Percentiles rank a stretch among this genome's conserved stretches.
These are phyloP conservation scores for Backusella parvicylindrica DNA, from an alignment of 192 early-diverging fungal genomes.

Conservation along the genomic window DNA sequence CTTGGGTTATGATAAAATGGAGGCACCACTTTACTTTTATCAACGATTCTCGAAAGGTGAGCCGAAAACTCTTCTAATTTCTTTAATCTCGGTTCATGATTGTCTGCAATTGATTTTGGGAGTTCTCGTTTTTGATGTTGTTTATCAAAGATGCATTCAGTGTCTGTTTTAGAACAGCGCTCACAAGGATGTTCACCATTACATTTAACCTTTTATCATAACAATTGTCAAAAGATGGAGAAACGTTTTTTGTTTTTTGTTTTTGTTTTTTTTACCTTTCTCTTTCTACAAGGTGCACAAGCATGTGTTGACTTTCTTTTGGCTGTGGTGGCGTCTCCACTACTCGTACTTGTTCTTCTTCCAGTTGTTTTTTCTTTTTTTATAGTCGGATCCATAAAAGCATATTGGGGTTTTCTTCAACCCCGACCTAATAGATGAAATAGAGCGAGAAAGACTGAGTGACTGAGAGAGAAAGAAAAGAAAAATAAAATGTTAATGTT, in stretches of 20 bases:
- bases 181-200: conserved; percentile 19
- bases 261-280: conserved; percentile 9
- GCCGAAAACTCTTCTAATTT: not conserved
- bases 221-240: not conserved
- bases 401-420: not conserved
- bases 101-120: not conserved
- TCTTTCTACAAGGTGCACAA: conserved; percentile 20
- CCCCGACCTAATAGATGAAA: not conserved
- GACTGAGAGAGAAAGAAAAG: not conserved
- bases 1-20: not conserved
- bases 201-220: conserved; percentile 17
- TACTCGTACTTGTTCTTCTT: not conserved
- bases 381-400: not conserved
- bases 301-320: conserved; percentile 15
- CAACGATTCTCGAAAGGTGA: not conserved
- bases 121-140: not conserved
- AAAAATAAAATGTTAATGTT: not conserved
- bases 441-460: too few relatives aligned
- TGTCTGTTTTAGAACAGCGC: conserved; percentile 10
- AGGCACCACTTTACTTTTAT: not conserved
- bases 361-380: not conserved
- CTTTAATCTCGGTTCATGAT: conserved; percentile 9
- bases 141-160: conserved; percentile 18
- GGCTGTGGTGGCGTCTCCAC: not conserved
- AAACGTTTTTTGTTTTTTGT: not conserved